Base-by-base conservation (phyloP, 257 asterid genomes). In the Capsicum baccatum region DNA sequence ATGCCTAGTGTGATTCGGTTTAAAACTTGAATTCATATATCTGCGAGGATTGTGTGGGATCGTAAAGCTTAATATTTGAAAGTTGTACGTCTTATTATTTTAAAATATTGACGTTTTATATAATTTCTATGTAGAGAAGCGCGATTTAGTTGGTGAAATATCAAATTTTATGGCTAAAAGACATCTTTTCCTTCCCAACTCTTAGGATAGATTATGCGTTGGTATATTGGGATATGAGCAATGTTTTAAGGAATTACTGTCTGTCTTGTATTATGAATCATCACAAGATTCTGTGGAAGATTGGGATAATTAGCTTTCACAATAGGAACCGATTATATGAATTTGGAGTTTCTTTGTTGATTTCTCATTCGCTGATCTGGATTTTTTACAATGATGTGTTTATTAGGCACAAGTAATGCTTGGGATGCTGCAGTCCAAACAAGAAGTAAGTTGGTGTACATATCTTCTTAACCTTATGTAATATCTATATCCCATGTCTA, bases 361-460 rank as follows among this genome's bases (percentile, higher is more conserved):
- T 67, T 70, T 85, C 73, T 64, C 11, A 64, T 60, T 81, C 52
- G 19, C 89, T 89, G 86, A 90, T 83, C 5, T 76, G 47, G 68
- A 55, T 50, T 12, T 33, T 44, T 83, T 15, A 55, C 54, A 64
- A 83, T 50, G 67, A 81, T 79, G 37, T 85, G 67, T 83, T 69
- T 86, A 70, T 54, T 62, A 97, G 99, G 99, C 98, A 42, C 99
- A 97, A 87, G 93, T 97, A 79, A 94, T 95, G 98, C 97, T 97
- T 33, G 98, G 98, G 80, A 97, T 97, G 99, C 97, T 97, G 91
- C 94, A 91, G 86, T 86, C 98, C 70, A 89, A 97, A 1, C 97
- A 93, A 85, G 84, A 92, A 79, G 99, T 97, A 94, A 84, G 92
- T 87, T 70, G 81, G 9, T 62, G 12, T 17, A 48, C 78, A 16